Evolutionary conservation across 176 grass and related monocot genomes (phyloP).

Genomic region (Ananas comosus): DNA sequence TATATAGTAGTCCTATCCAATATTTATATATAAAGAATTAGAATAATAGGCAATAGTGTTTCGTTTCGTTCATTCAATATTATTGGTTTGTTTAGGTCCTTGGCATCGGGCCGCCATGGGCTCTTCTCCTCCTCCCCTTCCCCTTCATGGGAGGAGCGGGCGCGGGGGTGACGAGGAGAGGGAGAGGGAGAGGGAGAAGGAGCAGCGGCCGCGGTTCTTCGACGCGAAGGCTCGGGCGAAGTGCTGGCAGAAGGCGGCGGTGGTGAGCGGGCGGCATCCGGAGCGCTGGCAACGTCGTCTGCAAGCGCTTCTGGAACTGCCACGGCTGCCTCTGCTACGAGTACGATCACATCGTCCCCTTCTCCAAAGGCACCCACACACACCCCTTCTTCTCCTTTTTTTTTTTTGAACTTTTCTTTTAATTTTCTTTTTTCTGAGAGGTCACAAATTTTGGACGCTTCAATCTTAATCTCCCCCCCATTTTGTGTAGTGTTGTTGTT

Average conservation of each 20-base stretch:
- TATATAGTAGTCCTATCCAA: too few species aligned
- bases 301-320: conserved; percentile 79
- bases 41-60: too few species aligned
- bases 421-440: not conserved
- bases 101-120: conserved; percentile 15
- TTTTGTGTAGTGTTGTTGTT: too few species aligned
- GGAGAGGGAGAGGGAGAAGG: conserved; percentile 6
- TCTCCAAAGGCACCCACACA: conserved; percentile 53
- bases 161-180: conserved; percentile 7
- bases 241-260: conserved; percentile 73
- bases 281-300: conserved; percentile 82
- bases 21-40: too few species aligned
- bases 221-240: conserved; percentile 48
- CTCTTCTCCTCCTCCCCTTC: conserved; percentile 14
- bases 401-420: not conserved
- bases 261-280: conserved; percentile 55
- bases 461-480: too few species aligned
- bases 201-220: conserved; percentile 53
- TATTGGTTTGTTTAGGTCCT: too few species aligned
- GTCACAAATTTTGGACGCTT: not conserved
- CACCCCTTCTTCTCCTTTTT: not conserved
- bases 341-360: conserved; percentile 86
- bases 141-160: conserved; percentile 11
- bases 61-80: too few species aligned
- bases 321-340: conserved; percentile 91